These are phyloP conservation scores for Penicillium occitanis DNA, from an alignment of 2,329 filamentous ascomycete species.

Conservation along the genomic window DNA sequence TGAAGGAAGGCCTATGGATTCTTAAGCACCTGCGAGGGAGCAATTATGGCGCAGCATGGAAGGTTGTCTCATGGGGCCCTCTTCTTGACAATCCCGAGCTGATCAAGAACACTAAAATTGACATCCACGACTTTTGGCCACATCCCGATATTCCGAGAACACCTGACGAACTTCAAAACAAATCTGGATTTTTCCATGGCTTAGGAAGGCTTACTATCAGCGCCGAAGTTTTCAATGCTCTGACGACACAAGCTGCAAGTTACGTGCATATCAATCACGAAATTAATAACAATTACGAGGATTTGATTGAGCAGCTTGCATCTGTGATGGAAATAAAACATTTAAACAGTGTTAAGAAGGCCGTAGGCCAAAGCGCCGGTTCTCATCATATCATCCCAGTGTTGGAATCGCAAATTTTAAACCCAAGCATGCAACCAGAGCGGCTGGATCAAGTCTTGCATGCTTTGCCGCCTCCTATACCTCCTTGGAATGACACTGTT, in stretches of 20 bases:
- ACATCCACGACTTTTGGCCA: slow-evolving; percentile 38
- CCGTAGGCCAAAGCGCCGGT: slow-evolving; percentile 8
- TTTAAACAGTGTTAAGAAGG: slow-evolving; percentile 19
- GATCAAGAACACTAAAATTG: slow-evolving; percentile 38
- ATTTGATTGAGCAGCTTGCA: slow-evolving; percentile 11
- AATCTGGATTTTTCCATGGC: slow-evolving; percentile 36
- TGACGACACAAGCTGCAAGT: slow-evolving; percentile 28
- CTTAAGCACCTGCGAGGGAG: slow-evolving; percentile 35
- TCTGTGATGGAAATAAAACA: slow-evolving; percentile 25
- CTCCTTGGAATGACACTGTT: slow-evolving; percentile 33
- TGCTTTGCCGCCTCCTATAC: slow-evolving; percentile 32
- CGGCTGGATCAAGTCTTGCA: slow-evolving; percentile 44
- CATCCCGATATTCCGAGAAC: slow-evolving; percentile 27
- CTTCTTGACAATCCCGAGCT: slow-evolving; percentile 30
- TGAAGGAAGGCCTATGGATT: slow-evolving; percentile 43
- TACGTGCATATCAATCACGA: slow-evolving; percentile 32
- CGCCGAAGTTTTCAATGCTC: slow-evolving; percentile 57
- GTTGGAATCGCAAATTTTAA: slow-evolving; percentile 50
- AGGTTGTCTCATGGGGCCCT: slow-evolving; percentile 42
- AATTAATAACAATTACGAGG: slow-evolving; percentile 36
- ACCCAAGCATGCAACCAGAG: slow-evolving; percentile 47
- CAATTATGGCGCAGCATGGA: slow-evolving; percentile 37
- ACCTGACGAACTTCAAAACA: slow-evolving; percentile 16
- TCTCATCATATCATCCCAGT: slow-evolving; percentile 48
- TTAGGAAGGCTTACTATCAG: slow-evolving; percentile 54